A percentile compares a stretch with the other conserved stretches of the same genome.
phyloP scores from a whole-genome alignment of 257 asterid genomes.

The Salvia splendens region DNA sequence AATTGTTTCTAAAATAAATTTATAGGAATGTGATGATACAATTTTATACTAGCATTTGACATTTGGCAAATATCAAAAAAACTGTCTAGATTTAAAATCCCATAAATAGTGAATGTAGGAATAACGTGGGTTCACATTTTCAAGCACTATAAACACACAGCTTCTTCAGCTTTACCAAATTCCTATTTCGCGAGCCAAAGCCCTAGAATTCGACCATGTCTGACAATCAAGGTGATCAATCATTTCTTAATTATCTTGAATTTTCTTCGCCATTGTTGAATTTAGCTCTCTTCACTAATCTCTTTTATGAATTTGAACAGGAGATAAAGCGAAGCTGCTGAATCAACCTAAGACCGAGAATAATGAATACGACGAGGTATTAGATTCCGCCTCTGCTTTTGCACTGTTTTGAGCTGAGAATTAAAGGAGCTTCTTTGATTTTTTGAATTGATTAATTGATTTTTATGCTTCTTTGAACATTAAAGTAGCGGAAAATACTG shows the following conservation, averaged over 20 bases:
- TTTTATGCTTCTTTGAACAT: too few relatives aligned
- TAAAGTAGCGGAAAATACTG: too few relatives aligned
- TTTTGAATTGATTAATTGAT: not conserved
- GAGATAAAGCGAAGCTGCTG: slow-evolving; percentile 66
- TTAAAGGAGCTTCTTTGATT: too few relatives aligned
- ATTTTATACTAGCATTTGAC: too few relatives aligned
- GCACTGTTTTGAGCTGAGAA: not conserved
- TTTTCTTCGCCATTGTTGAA: not conserved
- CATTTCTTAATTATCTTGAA: not conserved
- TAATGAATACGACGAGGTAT: slow-evolving; percentile 64
- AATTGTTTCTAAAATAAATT: too few relatives aligned
- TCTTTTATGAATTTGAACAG: slow-evolving; percentile 32
- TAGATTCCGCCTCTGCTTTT: slow-evolving; percentile 16
- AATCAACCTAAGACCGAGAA: slow-evolving; percentile 54
- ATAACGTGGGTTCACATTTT: not conserved
- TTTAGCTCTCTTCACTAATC: not conserved
- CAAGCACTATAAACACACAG: not conserved
- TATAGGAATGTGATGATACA: too few relatives aligned
- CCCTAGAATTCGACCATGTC: slow-evolving; percentile 42
- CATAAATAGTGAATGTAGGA: too few relatives aligned
- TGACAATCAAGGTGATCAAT: slow-evolving; percentile 40
- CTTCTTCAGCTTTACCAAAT: not conserved
- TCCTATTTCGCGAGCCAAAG: slow-evolving; percentile 9
- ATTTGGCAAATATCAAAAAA: too few relatives aligned
- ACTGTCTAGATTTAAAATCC: too few relatives aligned